These are phyloP conservation scores for Tanacetum coccineum DNA, from an alignment of 129 eudicot genomes.

Conservation along the genomic window DNA sequence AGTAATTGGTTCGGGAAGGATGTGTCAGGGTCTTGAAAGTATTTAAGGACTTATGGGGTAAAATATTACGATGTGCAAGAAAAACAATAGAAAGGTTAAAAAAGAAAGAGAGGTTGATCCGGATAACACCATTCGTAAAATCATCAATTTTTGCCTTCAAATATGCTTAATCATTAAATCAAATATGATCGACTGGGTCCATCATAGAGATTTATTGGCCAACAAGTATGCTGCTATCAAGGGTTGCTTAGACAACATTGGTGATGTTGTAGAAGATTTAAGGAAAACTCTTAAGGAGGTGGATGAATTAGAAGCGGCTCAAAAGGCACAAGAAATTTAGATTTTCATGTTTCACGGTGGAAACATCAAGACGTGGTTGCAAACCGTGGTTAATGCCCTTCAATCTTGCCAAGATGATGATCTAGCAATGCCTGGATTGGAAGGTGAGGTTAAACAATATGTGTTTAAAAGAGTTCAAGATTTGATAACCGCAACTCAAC, in stretches of 20 bases:
- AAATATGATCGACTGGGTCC: conserved; percentile 31
- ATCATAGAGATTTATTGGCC: conserved; percentile 25
- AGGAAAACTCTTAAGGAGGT: conserved; percentile 37
- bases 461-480: conserved; percentile 29
- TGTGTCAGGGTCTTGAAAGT: too few relatives aligned
- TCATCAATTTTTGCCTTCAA: conserved; percentile 33
- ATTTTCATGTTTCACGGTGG: conserved; percentile 22
- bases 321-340: conserved; percentile 19
- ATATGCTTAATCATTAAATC: conserved; percentile 16
- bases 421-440: conserved; percentile 34
- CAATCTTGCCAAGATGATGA: conserved; percentile 27
- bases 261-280: conserved; percentile 32
- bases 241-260: conserved; percentile 34
- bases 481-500: conserved; percentile 29
- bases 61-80: too few relatives aligned
- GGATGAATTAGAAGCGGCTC: conserved; percentile 27
- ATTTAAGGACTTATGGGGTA: too few relatives aligned
- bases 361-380: conserved; percentile 33
- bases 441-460: conserved; percentile 28
- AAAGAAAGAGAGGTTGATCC: conserved; percentile 31
- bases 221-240: conserved; percentile 34
- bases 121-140: conserved; percentile 33
- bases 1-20: too few relatives aligned
- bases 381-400: conserved; percentile 23
- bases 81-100: conserved; percentile 20